Evolutionary conservation across 2,329 filamentous ascomycete species (phyloP).

Genomic region (Cordyceps cateniannulata): DNA sequence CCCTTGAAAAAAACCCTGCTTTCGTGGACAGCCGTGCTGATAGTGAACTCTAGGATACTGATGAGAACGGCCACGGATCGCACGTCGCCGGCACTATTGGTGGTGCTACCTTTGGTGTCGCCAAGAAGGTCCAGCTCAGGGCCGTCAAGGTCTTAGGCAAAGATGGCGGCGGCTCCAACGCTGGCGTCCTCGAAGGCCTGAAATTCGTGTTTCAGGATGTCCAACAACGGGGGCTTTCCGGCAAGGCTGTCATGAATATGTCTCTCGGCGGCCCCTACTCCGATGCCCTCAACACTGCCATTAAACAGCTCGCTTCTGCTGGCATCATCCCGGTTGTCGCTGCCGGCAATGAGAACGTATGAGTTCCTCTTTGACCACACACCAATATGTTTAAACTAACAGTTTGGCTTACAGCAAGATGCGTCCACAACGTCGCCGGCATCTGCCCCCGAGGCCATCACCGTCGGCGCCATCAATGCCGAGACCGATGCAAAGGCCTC

Average conservation of each 20-base stretch:
- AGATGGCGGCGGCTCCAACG: conserved; percentile 29
- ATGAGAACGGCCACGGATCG: conserved; percentile 50
- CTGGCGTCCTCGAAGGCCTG: conserved; percentile 50
- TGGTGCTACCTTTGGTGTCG: conserved; percentile 49
- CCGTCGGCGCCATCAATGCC: conserved; percentile 53
- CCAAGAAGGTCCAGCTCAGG: conserved; percentile 43
- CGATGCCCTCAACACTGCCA: conserved; percentile 47
- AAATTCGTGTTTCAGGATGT: conserved; percentile 47
- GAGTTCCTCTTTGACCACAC: conserved; percentile 2
- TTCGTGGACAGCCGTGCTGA: conserved; percentile 1
- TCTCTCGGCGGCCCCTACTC: conserved; percentile 49
- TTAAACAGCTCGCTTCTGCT: conserved; percentile 40
- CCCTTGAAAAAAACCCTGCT: neutral
- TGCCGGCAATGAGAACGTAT: conserved; percentile 50
- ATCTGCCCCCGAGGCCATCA: conserved; percentile 50
- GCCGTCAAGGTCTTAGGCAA: conserved; percentile 48
- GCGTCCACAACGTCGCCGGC: conserved; percentile 46
- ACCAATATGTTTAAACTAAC: neutral
- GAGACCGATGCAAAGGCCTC: conserved; percentile 38
- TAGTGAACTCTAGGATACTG: conserved; percentile 27
- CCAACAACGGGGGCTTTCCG: conserved; percentile 30
- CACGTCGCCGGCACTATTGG: conserved; percentile 52
- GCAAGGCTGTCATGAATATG: conserved; percentile 58
- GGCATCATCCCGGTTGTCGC: conserved; percentile 54
- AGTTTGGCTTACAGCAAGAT: conserved; percentile 29